Evolutionary conservation across 345 rosid genomes (phyloP).

Genomic region (Clausena lansium): DNA sequence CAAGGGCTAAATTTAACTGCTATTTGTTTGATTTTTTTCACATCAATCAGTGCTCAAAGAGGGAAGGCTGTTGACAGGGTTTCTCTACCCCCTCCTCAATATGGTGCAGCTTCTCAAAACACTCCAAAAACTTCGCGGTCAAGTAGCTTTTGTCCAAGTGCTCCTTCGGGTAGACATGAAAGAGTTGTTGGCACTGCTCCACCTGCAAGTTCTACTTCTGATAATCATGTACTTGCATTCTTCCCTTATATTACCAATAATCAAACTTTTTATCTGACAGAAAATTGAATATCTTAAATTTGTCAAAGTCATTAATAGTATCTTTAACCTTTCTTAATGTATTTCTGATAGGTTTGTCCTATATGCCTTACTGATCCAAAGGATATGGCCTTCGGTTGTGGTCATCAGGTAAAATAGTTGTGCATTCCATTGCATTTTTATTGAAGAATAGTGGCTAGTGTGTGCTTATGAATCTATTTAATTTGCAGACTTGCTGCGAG

Average conservation of each 20-base stretch:
- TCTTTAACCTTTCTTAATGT: background rate
- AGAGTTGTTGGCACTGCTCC: conserved; percentile 22
- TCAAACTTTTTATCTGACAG: background rate
- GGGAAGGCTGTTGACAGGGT: conserved; percentile 47
- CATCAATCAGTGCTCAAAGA: conserved; percentile 27
- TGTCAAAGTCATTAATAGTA: background rate
- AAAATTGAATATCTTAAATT: background rate
- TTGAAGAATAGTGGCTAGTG: conserved; percentile 1
- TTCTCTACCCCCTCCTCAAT: conserved; percentile 59
- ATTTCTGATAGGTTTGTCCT: conserved; percentile 49
- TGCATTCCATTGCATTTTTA: background rate
- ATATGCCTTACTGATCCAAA: conserved; percentile 57
- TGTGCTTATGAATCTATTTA: conserved; percentile 10
- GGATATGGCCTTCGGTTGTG: conserved; percentile 81
- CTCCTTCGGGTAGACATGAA: conserved; percentile 30
- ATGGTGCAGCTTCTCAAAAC: conserved; percentile 30
- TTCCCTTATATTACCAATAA: background rate
- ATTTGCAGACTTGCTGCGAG: conserved; percentile 74
- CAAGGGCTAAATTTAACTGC: background rate
- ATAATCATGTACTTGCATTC: conserved; percentile 34
- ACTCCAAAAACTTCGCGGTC: conserved; percentile 35
- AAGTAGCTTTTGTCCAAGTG: conserved; percentile 45
- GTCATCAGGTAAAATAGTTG: conserved; percentile 62
- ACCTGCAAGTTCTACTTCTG: conserved; percentile 43
- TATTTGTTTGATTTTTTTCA: background rate